phyloP scores from a whole-genome alignment of 768 basidiomycete genomes.

The Hydnomerulius pinastri region DNA sequence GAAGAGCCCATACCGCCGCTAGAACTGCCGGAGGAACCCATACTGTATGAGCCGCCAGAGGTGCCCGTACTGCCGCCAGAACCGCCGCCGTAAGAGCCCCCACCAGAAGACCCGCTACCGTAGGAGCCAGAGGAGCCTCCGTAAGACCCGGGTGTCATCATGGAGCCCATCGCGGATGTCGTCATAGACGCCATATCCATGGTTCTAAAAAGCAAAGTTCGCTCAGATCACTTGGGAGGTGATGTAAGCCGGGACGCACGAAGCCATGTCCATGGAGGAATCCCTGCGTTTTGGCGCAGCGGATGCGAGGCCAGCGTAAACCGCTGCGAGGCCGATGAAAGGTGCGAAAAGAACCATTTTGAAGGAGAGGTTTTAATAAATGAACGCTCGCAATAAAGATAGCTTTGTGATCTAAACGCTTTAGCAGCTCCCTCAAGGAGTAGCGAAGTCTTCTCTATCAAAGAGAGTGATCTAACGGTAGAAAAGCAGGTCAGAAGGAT shows the following conservation, averaged over 20 bases:
- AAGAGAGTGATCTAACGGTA: constrained; percentile 63
- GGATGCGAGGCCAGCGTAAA: constrained; percentile 52
- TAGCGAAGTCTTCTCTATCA: constrained; percentile 60
- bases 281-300: constrained; percentile 47
- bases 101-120: neutral
- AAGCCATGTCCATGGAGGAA: constrained; percentile 6
- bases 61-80: neutral
- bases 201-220: neutral
- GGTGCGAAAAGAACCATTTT: constrained; percentile 65
- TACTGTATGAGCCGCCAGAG: neutral
- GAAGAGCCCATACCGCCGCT: neutral
- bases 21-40: neutral
- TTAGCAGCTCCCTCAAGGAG: constrained; percentile 62
- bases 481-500: constrained; percentile 9
- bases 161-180: neutral
- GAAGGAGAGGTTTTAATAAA: constrained; percentile 16
- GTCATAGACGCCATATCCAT: constrained; percentile 4
- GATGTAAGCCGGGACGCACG: constrained; percentile 1
- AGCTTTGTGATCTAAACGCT: constrained; percentile 50
- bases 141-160: neutral
- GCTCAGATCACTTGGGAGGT: neutral
- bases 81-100: neutral
- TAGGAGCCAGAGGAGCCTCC: neutral
- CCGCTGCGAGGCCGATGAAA: constrained; percentile 53
- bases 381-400: constrained; percentile 33